A percentile compares a stretch with the other conserved stretches of the same genome.
Evolutionary conservation across 2,329 filamentous ascomycete genomes (phyloP).

Genomic region (Talaromyces verruculosus): DNA sequence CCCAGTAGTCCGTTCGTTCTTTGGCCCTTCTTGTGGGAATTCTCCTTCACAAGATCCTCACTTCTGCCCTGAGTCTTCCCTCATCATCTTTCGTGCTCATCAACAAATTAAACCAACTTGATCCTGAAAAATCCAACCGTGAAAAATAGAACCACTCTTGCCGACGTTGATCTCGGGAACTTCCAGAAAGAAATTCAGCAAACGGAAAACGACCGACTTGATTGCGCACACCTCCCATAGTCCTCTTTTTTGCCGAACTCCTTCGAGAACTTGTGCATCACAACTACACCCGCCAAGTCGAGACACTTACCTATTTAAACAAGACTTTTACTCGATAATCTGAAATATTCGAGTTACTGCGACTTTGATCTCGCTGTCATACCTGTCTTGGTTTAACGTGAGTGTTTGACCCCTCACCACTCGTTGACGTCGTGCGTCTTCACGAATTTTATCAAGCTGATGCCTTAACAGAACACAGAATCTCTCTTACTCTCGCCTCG

Average conservation of each 20-base stretch:
- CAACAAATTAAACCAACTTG: background rate
- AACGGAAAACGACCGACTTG: slow-evolving; percentile 3
- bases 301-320: background rate
- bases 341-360: background rate
- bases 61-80: background rate
- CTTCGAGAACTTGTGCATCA: slow-evolving; percentile 3
- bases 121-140: background rate
- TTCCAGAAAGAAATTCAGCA: background rate
- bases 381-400: background rate
- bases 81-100: slow-evolving; percentile 9
- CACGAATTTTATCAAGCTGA: background rate
- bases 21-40: background rate
- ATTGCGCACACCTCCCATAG: background rate
- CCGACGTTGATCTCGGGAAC: background rate
- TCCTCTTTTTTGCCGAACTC: slow-evolving; percentile 9
- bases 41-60: slow-evolving; percentile 3
- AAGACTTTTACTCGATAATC: background rate
- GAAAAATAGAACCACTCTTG: background rate
- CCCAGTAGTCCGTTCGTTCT: background rate
- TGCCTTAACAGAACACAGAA: background rate
- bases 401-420: slow-evolving; percentile 7
- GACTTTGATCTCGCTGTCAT: background rate
- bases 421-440: slow-evolving; percentile 7
- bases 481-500: background rate
- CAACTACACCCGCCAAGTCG: background rate